Conservation (phyloP, 257 asterid genomes). For the Nicotiana undulata region DNA sequence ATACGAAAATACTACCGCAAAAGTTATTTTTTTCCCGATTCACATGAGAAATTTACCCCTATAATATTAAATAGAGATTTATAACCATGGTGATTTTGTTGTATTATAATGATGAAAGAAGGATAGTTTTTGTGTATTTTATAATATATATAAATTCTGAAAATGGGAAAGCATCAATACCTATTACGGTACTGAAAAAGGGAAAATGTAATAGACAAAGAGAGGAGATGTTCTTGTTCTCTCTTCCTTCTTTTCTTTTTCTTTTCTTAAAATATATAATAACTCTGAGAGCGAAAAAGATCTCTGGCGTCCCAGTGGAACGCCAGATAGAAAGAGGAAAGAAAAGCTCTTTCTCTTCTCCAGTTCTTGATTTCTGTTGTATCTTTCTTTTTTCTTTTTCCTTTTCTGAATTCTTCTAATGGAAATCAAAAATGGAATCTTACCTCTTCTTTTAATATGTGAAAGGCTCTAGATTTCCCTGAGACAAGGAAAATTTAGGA, state of each 20-base stretch:
- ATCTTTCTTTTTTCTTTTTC: not conserved
- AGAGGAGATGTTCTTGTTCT: not conserved
- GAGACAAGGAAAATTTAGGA: not conserved
- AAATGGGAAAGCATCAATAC: not conserved
- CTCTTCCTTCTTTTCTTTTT: not conserved
- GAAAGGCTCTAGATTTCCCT: not conserved
- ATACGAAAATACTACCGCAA: too few species aligned
- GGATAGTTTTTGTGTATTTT: too few species aligned
- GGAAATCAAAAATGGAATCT: not conserved
- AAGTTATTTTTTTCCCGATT: too few species aligned
- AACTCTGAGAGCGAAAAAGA: not conserved
- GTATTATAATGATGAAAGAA: too few species aligned
- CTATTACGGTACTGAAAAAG: not conserved
- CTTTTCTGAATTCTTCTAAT: not conserved
- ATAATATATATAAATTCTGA: too few species aligned
- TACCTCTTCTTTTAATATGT: not conserved
- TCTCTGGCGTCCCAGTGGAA: not conserved
- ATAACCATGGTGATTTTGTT: too few species aligned
- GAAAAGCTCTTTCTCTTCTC: not conserved
- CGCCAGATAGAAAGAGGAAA: not conserved
- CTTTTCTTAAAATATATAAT: not conserved
- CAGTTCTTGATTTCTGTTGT: not conserved
- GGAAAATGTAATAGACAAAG: not conserved
- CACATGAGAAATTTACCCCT: too few species aligned
- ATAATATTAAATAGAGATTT: too few species aligned